Percentiles rank a stretch among this genome's conserved stretches.
phyloP scores from a whole-genome alignment of 768 basidiomycete species.

The Pulveroboletus sp. region DNA sequence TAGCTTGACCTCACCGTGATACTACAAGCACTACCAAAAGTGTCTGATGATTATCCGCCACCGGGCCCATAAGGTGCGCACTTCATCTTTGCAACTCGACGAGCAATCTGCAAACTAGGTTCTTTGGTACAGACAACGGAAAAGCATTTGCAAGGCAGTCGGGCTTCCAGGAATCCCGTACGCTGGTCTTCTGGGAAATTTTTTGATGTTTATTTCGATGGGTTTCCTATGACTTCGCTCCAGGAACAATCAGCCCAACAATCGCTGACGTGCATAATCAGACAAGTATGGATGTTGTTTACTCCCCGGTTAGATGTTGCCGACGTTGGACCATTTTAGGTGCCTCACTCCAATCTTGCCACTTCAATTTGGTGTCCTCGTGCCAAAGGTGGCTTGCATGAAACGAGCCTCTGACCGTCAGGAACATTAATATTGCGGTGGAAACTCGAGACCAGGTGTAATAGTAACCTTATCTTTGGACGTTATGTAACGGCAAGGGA shows the following conservation, averaged over 20 bases:
- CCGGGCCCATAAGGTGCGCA: constrained; percentile 12
- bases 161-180: constrained; percentile 11
- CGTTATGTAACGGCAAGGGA: constrained; percentile 22
- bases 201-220: constrained; percentile 21
- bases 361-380: background rate
- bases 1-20: background rate
- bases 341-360: background rate
- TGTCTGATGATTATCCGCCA: constrained; percentile 17
- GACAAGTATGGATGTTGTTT: background rate
- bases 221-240: constrained; percentile 8
- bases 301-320: background rate
- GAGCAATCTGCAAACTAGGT: background rate
- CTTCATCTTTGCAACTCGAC: background rate
- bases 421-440: constrained; percentile 11
- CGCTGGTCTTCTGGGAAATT: constrained; percentile 9
- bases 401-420: constrained; percentile 5
- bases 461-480: constrained; percentile 24
- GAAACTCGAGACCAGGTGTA: constrained; percentile 18
- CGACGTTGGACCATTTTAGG: background rate
- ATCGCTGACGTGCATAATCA: constrained; percentile 10
- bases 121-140: background rate
- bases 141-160: constrained; percentile 10
- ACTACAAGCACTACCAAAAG: constrained; percentile 1
- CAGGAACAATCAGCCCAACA: constrained; percentile 21
- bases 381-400: background rate